Conservation (phyloP, 257 asterid genomes). For the Apocynum venetum region DNA sequence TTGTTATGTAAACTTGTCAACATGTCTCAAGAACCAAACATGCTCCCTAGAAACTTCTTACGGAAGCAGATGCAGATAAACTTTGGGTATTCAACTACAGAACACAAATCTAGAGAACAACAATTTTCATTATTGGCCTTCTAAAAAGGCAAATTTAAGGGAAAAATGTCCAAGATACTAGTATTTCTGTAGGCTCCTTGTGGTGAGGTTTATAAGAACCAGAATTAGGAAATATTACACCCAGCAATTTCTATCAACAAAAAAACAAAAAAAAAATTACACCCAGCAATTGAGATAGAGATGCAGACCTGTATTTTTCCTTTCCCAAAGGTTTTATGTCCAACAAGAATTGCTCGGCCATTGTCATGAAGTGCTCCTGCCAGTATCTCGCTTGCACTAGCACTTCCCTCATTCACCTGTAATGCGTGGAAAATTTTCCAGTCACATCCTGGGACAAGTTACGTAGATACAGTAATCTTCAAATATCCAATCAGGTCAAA, state of each 20-base stretch:
- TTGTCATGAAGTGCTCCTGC: slow-evolving; percentile 97
- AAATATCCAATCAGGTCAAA: not conserved
- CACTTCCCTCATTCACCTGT: slow-evolving; percentile 95
- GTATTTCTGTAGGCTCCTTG: too few relatives aligned
- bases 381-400: slow-evolving; percentile 94
- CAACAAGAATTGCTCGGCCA: slow-evolving; percentile 83
- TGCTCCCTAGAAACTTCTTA: too few relatives aligned
- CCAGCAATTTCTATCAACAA: too few relatives aligned
- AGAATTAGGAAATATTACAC: not conserved
- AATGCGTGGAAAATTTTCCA: not conserved
- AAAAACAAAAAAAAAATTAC: too few relatives aligned
- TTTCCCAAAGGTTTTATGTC: slow-evolving; percentile 84
- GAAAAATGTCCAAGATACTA: too few relatives aligned
- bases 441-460: not conserved
- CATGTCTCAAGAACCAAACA: too few relatives aligned
- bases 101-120: too few relatives aligned
- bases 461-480: not conserved
- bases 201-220: not conserved
- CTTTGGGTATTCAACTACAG: too few relatives aligned
- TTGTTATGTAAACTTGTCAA: too few relatives aligned
- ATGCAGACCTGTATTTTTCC: slow-evolving; percentile 87
- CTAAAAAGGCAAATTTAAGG: too few relatives aligned
- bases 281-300: not conserved
- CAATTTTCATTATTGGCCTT: too few relatives aligned
- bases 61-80: too few relatives aligned